phyloP scores from a whole-genome alignment of 768 basidiomycete species.

The Lactarius hengduanensis region DNA sequence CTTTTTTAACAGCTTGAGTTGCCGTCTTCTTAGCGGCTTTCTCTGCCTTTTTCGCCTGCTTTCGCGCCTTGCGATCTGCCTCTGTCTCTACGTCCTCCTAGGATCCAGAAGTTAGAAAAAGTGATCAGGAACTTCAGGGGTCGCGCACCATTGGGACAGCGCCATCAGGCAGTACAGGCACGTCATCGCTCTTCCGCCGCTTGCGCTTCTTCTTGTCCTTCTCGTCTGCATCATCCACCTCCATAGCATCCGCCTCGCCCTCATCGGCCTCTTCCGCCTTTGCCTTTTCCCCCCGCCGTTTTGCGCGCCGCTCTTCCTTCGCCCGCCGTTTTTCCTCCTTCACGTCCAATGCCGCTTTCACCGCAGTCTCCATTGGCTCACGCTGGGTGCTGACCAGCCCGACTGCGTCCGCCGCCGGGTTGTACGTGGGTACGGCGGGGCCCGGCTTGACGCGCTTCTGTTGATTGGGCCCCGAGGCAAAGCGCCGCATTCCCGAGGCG shows the following conservation, averaged over 20 bases:
- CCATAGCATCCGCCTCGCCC: conserved; percentile 40
- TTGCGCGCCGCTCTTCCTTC: conserved; percentile 76
- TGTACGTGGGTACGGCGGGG: conserved; percentile 80
- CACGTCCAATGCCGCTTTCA: conserved; percentile 73
- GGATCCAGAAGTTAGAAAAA: conserved; percentile 15
- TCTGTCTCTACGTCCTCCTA: conserved; percentile 65
- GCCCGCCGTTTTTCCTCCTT: conserved; percentile 83
- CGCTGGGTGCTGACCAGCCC: conserved; percentile 85
- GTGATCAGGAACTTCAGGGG: not conserved
- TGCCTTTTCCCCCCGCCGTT: conserved; percentile 54
- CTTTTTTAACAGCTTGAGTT: conserved; percentile 48
- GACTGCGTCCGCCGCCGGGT: conserved; percentile 79
- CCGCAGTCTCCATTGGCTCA: conserved; percentile 71
- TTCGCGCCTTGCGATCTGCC: conserved; percentile 78
- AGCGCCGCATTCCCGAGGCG: conserved; percentile 65
- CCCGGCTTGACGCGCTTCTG: conserved; percentile 79
- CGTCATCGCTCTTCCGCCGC: conserved; percentile 35
- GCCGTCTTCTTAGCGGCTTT: conserved; percentile 51
- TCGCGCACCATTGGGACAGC: conserved; percentile 30
- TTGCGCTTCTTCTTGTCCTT: conserved; percentile 42
- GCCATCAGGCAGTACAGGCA: conserved; percentile 7
- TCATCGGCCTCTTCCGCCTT: conserved; percentile 36
- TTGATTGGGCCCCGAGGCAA: conserved; percentile 59
- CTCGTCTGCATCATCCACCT: conserved; percentile 44
- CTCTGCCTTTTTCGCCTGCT: conserved; percentile 75